Conservation (phyloP, 2,329 filamentous ascomycete species). For the Xenoacremonium recifei region DNA sequence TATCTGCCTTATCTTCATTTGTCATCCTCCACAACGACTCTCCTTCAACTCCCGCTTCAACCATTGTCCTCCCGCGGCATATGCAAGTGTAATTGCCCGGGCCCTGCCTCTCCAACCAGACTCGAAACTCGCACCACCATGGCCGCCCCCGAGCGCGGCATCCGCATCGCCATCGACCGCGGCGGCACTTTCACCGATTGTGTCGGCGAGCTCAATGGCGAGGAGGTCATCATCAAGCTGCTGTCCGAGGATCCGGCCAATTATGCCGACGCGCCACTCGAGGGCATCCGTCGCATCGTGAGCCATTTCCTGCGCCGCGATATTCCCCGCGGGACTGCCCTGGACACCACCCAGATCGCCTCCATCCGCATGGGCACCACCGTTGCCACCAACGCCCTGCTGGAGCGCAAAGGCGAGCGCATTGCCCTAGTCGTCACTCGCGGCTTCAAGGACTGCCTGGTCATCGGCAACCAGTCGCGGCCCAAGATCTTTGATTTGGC, state of each 20-base stretch:
- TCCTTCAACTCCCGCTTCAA: too few species aligned
- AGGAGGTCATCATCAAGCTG: conserved; percentile 83
- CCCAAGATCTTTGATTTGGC: conserved; percentile 90
- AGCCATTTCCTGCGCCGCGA: conserved; percentile 72
- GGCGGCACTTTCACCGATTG: conserved; percentile 94
- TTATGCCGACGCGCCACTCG: conserved; percentile 86
- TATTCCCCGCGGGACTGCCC: conserved; percentile 73
- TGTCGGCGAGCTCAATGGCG: conserved; percentile 75
- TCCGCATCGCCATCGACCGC: conserved; percentile 75
- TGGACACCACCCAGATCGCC: conserved; percentile 82
- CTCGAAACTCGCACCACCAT: too few species aligned
- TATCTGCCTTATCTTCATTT: too few species aligned
- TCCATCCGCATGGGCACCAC: conserved; percentile 96
- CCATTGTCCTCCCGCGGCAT: too few species aligned
- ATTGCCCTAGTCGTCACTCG: conserved; percentile 85
- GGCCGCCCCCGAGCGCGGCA: conserved; percentile 60
- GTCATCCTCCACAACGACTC: too few species aligned
- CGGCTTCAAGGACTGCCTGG: conserved; percentile 83
- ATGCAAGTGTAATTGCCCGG: too few species aligned
- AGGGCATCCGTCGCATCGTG: conserved; percentile 85
- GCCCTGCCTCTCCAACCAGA: too few species aligned
- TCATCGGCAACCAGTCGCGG: conserved; percentile 87
- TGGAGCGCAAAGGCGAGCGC: conserved; percentile 86
- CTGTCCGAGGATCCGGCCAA: conserved; percentile 88
- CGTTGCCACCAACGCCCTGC: conserved; percentile 86